Evolutionary conservation across 1,284 basidiomycete genomes (phyloP), one percentile per base, ranked within the genome.

Genomic region (Leccinum subrobustum): DNA sequence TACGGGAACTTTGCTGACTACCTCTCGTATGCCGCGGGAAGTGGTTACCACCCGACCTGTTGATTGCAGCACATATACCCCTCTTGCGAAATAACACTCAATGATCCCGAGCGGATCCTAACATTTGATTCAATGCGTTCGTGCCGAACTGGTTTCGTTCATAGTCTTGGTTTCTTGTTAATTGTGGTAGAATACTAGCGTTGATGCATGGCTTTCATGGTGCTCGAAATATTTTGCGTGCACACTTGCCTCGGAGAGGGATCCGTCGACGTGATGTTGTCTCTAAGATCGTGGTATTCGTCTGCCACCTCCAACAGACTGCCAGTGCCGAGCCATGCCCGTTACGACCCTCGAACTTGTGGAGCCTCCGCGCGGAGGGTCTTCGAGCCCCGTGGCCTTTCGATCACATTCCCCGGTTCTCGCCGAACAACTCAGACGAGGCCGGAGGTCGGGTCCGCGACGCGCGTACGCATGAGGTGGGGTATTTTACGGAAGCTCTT

Each of bases 1-100:
- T 70, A 70, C 50, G n/a, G 27, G 25, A 70, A 70, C 50, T 54
- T 68, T 6, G 67, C 68, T 4, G 59, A 65, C 60, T 68, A 68
- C 31, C 59, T 68, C 37, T 59, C 67, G 35, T 67, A 69, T 37
- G 65, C 68, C 25, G 62, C 47, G 4, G 60, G 59, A 33, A 62
- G 62, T 35, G 48, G 35, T 4, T 57, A 69, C 37, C 20, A 52
- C 23, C 57, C 66, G 3, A 56, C 57, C 11, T 69, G 67, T 54
- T 68, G 39, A 58, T 42, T 25, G n/a, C 5, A 12, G 18, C n/a
- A 16, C 39, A 18, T 12, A 9, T 18, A 16, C 37, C 37, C 37
- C 37, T 56, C 25, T 20, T 54, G 12, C 23, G 20, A 33, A 16
- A 6, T 6, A 47, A 47, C 18, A 11, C 16, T 16, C 3, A 37